These are phyloP conservation scores for Diplodia scrobiculata DNA, from an alignment of 2,329 filamentous ascomycete species.

Conservation along the genomic window DNA sequence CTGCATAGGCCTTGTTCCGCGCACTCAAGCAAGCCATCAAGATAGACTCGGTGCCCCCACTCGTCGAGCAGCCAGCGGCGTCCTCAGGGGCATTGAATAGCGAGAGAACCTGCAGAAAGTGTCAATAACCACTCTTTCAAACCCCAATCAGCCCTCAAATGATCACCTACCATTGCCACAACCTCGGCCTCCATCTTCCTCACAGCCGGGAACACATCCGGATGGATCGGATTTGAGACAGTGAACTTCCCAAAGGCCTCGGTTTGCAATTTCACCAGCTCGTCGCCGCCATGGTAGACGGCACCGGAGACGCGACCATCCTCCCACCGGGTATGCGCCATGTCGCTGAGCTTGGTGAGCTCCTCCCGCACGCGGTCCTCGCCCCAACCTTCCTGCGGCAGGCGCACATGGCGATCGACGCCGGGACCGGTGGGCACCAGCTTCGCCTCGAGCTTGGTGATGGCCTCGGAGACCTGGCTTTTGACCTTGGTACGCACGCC, in stretches of 20 bases:
- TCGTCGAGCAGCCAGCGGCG: constrained; percentile 84
- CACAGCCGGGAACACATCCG: constrained; percentile 96
- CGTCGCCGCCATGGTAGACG: constrained; percentile 90
- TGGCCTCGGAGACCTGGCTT: constrained; percentile 76
- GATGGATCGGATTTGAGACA: constrained; percentile 94
- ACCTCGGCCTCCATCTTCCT: constrained; percentile 99
- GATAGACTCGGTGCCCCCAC: constrained; percentile 94
- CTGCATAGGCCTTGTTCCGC: constrained; percentile 80
- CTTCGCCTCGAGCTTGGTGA: constrained; percentile 79
- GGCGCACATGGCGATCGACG: constrained; percentile 69
- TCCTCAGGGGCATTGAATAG: constrained; percentile 88
- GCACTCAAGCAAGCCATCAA: constrained; percentile 92
- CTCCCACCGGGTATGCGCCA: constrained; percentile 97
- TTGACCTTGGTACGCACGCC: constrained; percentile 85
- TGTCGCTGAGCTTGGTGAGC: constrained; percentile 72
- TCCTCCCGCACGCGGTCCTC: constrained; percentile 78
- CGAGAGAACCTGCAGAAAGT: constrained; percentile 57
- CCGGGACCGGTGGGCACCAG: constrained; percentile 73
- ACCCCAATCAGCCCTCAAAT: not conserved
- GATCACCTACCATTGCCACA: constrained; percentile 77
- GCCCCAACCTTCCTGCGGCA: constrained; percentile 83
- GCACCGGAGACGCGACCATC: constrained; percentile 92
- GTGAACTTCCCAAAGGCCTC: constrained; percentile 94
- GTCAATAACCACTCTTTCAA: not conserved
- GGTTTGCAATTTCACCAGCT: constrained; percentile 79